Conservation (phyloP, 306 rosid species). For the Parietaria judaica region DNA sequence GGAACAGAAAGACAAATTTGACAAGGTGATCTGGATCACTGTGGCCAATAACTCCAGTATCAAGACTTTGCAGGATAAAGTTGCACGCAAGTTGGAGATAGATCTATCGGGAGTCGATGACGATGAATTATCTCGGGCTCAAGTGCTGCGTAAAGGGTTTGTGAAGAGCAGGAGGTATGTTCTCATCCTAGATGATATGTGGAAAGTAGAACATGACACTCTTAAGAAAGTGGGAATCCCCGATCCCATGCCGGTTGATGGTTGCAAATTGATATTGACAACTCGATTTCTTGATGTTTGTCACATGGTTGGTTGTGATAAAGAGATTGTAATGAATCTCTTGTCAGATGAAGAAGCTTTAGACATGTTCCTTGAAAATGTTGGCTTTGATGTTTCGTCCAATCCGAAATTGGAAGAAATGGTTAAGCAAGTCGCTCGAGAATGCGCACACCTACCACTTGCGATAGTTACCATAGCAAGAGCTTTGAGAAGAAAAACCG, state of each 20-base stretch:
- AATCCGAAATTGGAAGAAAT: background rate
- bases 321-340: slow-evolving; percentile 5
- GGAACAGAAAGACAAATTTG: background rate
- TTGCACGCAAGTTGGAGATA: background rate
- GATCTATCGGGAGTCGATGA: background rate
- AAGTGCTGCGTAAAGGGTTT: background rate
- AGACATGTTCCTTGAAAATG: slow-evolving; percentile 12
- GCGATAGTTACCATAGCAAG: slow-evolving; percentile 11
- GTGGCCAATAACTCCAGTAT: background rate
- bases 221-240: slow-evolving; percentile 16
- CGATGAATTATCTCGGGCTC: background rate
- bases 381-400: background rate
- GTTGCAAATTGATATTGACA: slow-evolving; percentile 8
- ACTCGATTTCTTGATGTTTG: slow-evolving; percentile 9
- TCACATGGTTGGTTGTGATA: background rate
- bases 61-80: background rate
- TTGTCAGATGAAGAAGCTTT: slow-evolving; percentile 14
- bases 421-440: slow-evolving; percentile 4
- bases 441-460: slow-evolving; percentile 13
- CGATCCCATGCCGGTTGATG: background rate
- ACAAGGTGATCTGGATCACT: background rate
- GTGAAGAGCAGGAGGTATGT: background rate
- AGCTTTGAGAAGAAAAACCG: slow-evolving; percentile 7
- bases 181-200: slow-evolving; percentile 8
- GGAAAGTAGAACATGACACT: background rate